Evolutionary conservation across 139 green algal genomes (phyloP), one percentile per base, ranked within the genome.

Genomic region (Chlorella vulgaris): DNA sequence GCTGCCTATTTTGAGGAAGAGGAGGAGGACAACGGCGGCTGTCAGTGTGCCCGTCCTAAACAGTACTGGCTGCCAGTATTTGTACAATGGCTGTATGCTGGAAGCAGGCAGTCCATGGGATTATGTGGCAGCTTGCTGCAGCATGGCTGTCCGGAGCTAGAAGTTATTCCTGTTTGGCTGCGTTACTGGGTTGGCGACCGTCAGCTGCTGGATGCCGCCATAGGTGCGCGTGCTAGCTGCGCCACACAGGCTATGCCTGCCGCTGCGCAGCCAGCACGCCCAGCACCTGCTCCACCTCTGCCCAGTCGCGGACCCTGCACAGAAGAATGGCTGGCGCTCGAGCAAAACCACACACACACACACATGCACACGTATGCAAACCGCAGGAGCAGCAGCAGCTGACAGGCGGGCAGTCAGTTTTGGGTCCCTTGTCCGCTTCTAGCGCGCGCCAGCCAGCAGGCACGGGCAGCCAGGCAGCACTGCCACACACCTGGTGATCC

Each of bases 241-340:
- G 69, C 47, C 10, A 58, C 10, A 58, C 47, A 58, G 47, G 47
- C 69, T 62, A 62, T 43, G 69, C 43, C 26, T 29, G 1, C 5
- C 69, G 69, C 53, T 79, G 73, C 13, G 71, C 82, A 19, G 74
- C 74, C 36, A 87, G 62, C 28, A 76, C 83, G 28, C 67, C 66
- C 42, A 87, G 60, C 65, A 78, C 83, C 69, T 71, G 35, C 58
- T 89, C 85, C 77, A 86, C 85, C 43, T 86, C 80, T 22, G 10
- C 42, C 85, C 85, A 89, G 62, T 89, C 68, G 19, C 75, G 60
- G 26, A 86, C 85, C 7, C 81, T 83, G 77, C 77, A 42, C 0
- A 3, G 26, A 10, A 38, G 22, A 21, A 35, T 1, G 26, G 21
- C 15, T 7, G 74, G 3, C 7, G n/a, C 1, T 8, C 22, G 51